Conservation (phyloP, 345 rosid genomes). For the Camelina laxa region DNA sequence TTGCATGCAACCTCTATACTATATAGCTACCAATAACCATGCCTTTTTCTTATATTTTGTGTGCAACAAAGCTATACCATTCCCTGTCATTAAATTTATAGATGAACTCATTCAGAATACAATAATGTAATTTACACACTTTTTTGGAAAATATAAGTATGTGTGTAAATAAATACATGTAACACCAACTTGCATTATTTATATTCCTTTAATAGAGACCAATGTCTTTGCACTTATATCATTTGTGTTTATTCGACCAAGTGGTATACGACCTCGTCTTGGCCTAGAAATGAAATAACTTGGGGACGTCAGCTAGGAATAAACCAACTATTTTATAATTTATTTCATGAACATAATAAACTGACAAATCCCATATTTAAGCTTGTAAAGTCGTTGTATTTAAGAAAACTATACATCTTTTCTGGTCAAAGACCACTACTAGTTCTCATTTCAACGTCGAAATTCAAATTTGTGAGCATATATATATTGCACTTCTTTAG, state of each 20-base stretch:
- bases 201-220: conserved; percentile 6
- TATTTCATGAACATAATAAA: not conserved
- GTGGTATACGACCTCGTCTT: conserved; percentile 34
- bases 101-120: conserved; percentile 3
- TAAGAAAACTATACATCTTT: not conserved
- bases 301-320: conserved; percentile 20
- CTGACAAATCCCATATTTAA: not conserved
- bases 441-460: not conserved
- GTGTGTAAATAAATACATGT: not conserved
- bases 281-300: conserved; percentile 27
- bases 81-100: not conserved
- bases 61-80: not conserved
- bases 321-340: not conserved
- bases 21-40: not conserved
- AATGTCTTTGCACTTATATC: conserved; percentile 24
- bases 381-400: not conserved
- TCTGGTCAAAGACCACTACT: not conserved
- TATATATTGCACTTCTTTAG: not conserved
- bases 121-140: not conserved
- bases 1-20: conserved; percentile 23
- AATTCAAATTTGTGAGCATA: not conserved
- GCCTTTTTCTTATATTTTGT: too few relatives aligned
- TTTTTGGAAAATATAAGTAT: not conserved
- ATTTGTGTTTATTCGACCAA: conserved; percentile 31
- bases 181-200: conserved; percentile 20